A percentile compares a stretch with the other conserved stretches of the same genome.
Evolutionary conservation across 805 yeast genomes (phyloP).

Genomic region (Ogataea ganodermae): DNA sequence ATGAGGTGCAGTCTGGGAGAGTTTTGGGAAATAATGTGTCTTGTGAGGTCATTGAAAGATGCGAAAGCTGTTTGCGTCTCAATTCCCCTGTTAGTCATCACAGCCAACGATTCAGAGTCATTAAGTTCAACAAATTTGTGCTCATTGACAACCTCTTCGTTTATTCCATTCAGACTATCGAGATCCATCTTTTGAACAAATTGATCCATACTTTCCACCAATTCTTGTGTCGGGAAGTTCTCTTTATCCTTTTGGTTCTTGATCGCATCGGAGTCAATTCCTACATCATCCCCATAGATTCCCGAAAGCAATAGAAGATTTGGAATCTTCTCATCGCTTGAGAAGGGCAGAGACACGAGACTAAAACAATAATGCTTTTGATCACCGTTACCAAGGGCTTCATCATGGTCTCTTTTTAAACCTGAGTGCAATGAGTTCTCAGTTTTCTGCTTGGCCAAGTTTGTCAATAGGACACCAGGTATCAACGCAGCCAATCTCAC

Average conservation of each 20-base stretch:
- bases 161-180: slow-evolving; percentile 20
- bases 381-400: slow-evolving; percentile 23
- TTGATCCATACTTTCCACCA: slow-evolving; percentile 44
- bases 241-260: slow-evolving; percentile 30
- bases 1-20: slow-evolving; percentile 26
- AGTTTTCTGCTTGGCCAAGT: slow-evolving; percentile 17
- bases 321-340: slow-evolving; percentile 72
- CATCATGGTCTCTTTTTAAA: slow-evolving; percentile 26
- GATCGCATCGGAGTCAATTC: neutral
- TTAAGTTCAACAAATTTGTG: slow-evolving; percentile 23
- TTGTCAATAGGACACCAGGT: slow-evolving; percentile 44
- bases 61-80: slow-evolving; percentile 7
- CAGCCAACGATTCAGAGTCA: slow-evolving; percentile 21
- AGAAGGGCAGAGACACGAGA: slow-evolving; percentile 63
- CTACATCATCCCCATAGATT: slow-evolving; percentile 30
- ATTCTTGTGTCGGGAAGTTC: slow-evolving; percentile 40
- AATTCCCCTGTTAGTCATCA: slow-evolving; percentile 18
- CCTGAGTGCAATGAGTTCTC: slow-evolving; percentile 16
- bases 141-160: slow-evolving; percentile 25
- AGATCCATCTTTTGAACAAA: slow-evolving; percentile 48
- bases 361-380: slow-evolving; percentile 44
- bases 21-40: slow-evolving; percentile 21
- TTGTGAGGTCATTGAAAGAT: slow-evolving; percentile 17
- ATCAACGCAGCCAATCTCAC: slow-evolving; percentile 53
- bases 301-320: slow-evolving; percentile 43